These are phyloP conservation scores for Xylariomycetidae sp. DNA, from an alignment of 2,329 filamentous ascomycete genomes.

Conservation along the genomic window DNA sequence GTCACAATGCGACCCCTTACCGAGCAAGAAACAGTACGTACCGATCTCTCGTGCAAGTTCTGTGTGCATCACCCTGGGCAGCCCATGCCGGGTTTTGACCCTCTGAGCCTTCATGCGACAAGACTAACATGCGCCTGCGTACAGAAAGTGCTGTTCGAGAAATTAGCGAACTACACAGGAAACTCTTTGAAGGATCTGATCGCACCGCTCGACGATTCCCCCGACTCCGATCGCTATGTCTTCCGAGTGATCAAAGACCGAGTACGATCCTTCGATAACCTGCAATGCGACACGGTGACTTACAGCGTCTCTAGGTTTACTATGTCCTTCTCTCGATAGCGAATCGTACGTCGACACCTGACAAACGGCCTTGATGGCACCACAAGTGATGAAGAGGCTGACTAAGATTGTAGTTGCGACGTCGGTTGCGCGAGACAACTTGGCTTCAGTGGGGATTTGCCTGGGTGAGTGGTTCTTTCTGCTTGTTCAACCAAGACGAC, in stretches of 20 bases:
- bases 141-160: conserved; percentile 77
- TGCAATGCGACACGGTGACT: conserved; percentile 1
- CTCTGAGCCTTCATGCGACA: background rate
- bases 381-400: background rate
- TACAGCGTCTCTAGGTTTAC: conserved; percentile 54
- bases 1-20: conserved; percentile 45
- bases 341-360: conserved; percentile 43
- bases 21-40: conserved; percentile 50
- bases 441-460: conserved; percentile 85
- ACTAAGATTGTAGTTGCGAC: conserved; percentile 54
- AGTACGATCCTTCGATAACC: conserved; percentile 6
- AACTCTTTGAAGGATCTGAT: conserved; percentile 81
- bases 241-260: conserved; percentile 74
- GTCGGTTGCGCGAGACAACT: conserved; percentile 71
- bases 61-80: too few relatives aligned
- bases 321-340: conserved; percentile 86
- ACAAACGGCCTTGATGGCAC: background rate
- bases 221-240: conserved; percentile 70
- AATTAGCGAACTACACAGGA: conserved; percentile 91
- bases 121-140: conserved; percentile 2
- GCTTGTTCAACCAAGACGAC: too few relatives aligned
- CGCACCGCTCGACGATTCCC: conserved; percentile 61
- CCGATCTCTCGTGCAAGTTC: background rate
- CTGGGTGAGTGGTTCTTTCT: conserved; percentile 43
- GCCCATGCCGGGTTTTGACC: too few relatives aligned